phyloP scores from a whole-genome alignment of 148 eudicot genomes.

The Euryodendron excelsum region DNA sequence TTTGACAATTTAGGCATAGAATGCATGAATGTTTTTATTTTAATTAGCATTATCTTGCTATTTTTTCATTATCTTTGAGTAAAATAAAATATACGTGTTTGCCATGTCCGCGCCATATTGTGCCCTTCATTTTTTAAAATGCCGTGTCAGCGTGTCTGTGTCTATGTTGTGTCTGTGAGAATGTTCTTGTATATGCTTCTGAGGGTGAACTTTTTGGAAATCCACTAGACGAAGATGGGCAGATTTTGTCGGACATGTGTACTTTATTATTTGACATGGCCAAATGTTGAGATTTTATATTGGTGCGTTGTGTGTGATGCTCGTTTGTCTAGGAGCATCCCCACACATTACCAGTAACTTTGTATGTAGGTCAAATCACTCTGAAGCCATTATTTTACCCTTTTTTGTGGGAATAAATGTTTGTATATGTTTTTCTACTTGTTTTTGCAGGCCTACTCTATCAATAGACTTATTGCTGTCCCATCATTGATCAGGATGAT shows the following conservation, averaged over 20 bases:
- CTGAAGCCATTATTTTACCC: background rate
- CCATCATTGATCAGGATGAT: conserved; percentile 76
- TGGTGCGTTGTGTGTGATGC: background rate
- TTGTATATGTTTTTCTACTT: background rate
- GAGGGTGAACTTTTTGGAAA: background rate
- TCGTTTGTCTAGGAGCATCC: background rate
- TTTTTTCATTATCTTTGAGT: too few relatives aligned
- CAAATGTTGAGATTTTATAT: background rate
- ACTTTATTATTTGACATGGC: background rate
- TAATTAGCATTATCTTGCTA: too few relatives aligned
- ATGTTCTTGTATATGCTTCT: too few relatives aligned
- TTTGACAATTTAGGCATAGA: too few relatives aligned
- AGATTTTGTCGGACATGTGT: background rate
- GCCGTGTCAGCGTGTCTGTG: too few relatives aligned
- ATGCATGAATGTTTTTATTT: too few relatives aligned
- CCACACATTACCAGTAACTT: background rate
- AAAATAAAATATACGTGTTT: too few relatives aligned
- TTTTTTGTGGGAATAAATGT: background rate
- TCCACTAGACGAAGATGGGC: background rate
- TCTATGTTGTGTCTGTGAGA: too few relatives aligned
- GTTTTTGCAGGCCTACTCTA: conserved; percentile 47
- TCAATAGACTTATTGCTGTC: conserved; percentile 71
- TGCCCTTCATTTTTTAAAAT: too few relatives aligned
- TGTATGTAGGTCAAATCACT: background rate
- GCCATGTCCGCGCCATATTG: too few relatives aligned